phyloP scores from a whole-genome alignment of 345 rosid genomes.

The Nephelium lappaceum region DNA sequence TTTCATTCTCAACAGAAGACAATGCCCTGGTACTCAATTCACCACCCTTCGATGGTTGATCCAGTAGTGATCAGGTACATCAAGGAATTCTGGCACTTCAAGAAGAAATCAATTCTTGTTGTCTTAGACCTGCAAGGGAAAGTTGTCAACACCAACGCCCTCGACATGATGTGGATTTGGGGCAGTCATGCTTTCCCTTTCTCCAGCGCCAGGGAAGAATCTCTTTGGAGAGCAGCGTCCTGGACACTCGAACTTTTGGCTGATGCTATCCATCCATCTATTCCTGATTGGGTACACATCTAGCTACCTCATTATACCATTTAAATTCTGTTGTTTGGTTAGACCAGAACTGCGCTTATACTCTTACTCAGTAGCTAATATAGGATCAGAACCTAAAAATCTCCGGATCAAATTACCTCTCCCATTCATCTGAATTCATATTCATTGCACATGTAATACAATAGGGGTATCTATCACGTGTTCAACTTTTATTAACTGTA shows the following conservation, averaged over 20 bases:
- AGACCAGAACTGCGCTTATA: too few species aligned
- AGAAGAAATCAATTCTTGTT: slow-evolving; percentile 54
- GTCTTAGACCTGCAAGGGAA: slow-evolving; percentile 61
- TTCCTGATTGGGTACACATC: slow-evolving; percentile 45
- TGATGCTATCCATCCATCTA: slow-evolving; percentile 38
- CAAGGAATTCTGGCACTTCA: slow-evolving; percentile 64
- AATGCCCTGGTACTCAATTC: slow-evolving; percentile 69
- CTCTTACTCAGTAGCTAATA: too few species aligned
- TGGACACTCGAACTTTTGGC: slow-evolving; percentile 58
- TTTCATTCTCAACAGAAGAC: slow-evolving; percentile 34
- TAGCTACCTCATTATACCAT: neutral
- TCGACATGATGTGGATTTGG: slow-evolving; percentile 81
- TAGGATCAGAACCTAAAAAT: too few species aligned
- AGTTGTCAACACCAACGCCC: slow-evolving; percentile 49
- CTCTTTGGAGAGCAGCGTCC: slow-evolving; percentile 57
- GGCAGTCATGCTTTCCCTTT: slow-evolving; percentile 58
- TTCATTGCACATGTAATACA: too few species aligned
- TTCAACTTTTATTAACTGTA: too few species aligned
- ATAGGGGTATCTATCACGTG: too few species aligned
- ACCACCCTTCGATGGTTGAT: slow-evolving; percentile 52
- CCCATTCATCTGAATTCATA: too few species aligned
- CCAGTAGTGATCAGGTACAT: slow-evolving; percentile 52
- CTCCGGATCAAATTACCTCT: too few species aligned
- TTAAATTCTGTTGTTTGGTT: too few species aligned
- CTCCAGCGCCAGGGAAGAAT: slow-evolving; percentile 52